These are phyloP conservation scores for Russula sp. DNA, from an alignment of 768 basidiomycete genomes.

Conservation along the genomic window DNA sequence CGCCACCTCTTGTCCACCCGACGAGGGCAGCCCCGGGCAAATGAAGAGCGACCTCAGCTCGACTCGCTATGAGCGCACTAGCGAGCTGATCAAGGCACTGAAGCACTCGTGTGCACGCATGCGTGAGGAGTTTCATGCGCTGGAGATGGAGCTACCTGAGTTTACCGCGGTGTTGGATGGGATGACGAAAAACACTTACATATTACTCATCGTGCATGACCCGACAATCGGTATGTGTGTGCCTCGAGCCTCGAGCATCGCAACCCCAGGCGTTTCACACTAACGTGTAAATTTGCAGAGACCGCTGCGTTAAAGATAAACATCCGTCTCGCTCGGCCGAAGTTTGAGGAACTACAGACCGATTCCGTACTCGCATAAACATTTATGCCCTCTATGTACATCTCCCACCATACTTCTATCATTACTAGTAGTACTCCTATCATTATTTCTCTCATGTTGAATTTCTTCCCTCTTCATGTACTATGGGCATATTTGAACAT, in stretches of 20 bases:
- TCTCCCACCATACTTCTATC: conserved; percentile 9
- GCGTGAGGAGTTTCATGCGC: conserved; percentile 78
- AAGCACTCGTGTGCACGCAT: conserved; percentile 86
- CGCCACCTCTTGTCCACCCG: conserved; percentile 64
- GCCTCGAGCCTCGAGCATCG: not conserved
- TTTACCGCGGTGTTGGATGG: conserved; percentile 90
- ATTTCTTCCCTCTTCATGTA: not conserved
- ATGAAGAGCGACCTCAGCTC: conserved; percentile 48
- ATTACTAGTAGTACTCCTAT: conserved; percentile 21
- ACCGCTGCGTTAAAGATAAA: conserved; percentile 86
- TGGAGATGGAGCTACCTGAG: conserved; percentile 82
- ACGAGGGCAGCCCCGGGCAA: conserved; percentile 35
- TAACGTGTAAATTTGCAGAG: conserved; percentile 49
- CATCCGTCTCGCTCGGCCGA: conserved; percentile 77
- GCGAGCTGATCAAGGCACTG: conserved; percentile 94
- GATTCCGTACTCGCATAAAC: conserved; percentile 41
- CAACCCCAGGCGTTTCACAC: not conserved
- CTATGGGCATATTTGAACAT: not conserved
- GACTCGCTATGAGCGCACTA: conserved; percentile 81
- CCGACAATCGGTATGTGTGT: conserved; percentile 68
- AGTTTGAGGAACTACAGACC: conserved; percentile 87
- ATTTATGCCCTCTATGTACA: not conserved
- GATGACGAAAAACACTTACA: conserved; percentile 90
- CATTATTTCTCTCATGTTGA: conserved; percentile 25
- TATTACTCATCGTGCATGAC: conserved; percentile 85